phyloP scores from a whole-genome alignment of 2,329 filamentous ascomycete species.

The Gnomoniopsis smithogilvyi region DNA sequence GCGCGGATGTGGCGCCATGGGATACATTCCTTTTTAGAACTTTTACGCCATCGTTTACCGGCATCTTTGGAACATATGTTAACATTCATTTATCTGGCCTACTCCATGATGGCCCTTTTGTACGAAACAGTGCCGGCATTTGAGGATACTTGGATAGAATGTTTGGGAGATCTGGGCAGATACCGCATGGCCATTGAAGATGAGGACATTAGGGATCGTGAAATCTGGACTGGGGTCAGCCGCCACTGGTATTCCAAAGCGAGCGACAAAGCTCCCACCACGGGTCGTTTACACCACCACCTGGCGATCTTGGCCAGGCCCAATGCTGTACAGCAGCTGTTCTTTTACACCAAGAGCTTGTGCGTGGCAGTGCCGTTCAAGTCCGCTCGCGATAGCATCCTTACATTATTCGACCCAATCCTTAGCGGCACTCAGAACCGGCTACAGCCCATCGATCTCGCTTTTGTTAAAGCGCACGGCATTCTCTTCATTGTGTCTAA shows the following conservation, averaged over 20 bases:
- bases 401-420: conserved; percentile 48
- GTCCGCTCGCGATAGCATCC: conserved; percentile 54
- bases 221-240: conserved; percentile 79
- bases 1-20: conserved; percentile 92
- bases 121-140: conserved; percentile 84
- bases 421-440: conserved; percentile 29
- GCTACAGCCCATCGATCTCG: conserved; percentile 48
- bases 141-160: conserved; percentile 90
- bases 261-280: conserved; percentile 69
- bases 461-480: conserved; percentile 62
- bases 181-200: conserved; percentile 90
- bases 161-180: conserved; percentile 79
- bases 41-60: conserved; percentile 72
- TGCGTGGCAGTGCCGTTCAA: conserved; percentile 65
- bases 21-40: conserved; percentile 80
- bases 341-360: conserved; percentile 68
- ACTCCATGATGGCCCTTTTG: conserved; percentile 83
- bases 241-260: conserved; percentile 83
- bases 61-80: conserved; percentile 84
- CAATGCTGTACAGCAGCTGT: conserved; percentile 67
- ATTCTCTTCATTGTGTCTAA: conserved; percentile 48
- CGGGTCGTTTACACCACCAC: conserved; percentile 84
- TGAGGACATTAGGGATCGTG: conserved; percentile 68
- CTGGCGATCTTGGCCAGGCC: conserved; percentile 75
- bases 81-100: conserved; percentile 83